A percentile compares a stretch with the other conserved stretches of the same genome.
These are phyloP conservation scores for Geotrichum klebahnii DNA, from an alignment of 1,139 yeast species.

Conservation along the genomic window DNA sequence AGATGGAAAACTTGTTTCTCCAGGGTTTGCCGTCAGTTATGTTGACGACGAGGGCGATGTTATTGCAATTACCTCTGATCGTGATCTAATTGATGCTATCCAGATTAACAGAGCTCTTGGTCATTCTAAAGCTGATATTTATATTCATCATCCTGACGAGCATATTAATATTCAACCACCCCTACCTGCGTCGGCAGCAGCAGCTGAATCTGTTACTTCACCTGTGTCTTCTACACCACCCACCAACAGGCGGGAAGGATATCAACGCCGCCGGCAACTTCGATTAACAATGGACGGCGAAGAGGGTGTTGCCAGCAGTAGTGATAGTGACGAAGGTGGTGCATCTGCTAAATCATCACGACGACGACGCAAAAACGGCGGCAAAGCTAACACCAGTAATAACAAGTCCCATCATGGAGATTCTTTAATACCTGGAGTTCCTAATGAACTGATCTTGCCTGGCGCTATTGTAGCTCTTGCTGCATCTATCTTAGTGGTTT, in stretches of 20 bases:
- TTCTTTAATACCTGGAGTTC: constrained; percentile 51
- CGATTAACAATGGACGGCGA: constrained; percentile 6
- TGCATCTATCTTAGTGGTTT: constrained; percentile 53
- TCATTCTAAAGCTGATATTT: constrained; percentile 64
- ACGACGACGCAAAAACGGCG: constrained; percentile 24
- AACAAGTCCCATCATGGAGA: constrained; percentile 20
- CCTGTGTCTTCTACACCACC: constrained; percentile 12
- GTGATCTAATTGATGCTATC: constrained; percentile 70
- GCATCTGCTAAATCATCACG: constrained; percentile 20
- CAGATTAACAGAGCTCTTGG: constrained; percentile 49
- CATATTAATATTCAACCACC: constrained; percentile 33
- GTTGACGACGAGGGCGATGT: constrained; percentile 83
- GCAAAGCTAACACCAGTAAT: constrained; percentile 24
- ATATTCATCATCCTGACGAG: constrained; percentile 65
- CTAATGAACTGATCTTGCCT: constrained; percentile 58
- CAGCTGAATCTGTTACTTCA: constrained; percentile 15
- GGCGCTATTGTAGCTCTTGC: constrained; percentile 63
- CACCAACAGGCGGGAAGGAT: constrained; percentile 3
- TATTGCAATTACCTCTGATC: constrained; percentile 70
- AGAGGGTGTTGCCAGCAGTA: constrained; percentile 8
- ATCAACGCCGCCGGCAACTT: not conserved
- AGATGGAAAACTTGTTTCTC: constrained; percentile 31
- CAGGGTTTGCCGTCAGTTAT: constrained; percentile 64
- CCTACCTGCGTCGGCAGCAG: constrained; percentile 16
- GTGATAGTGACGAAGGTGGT: constrained; percentile 13